Conservation (phyloP, 176 grass and related monocot species). For the Eragrostis curvula region DNA sequence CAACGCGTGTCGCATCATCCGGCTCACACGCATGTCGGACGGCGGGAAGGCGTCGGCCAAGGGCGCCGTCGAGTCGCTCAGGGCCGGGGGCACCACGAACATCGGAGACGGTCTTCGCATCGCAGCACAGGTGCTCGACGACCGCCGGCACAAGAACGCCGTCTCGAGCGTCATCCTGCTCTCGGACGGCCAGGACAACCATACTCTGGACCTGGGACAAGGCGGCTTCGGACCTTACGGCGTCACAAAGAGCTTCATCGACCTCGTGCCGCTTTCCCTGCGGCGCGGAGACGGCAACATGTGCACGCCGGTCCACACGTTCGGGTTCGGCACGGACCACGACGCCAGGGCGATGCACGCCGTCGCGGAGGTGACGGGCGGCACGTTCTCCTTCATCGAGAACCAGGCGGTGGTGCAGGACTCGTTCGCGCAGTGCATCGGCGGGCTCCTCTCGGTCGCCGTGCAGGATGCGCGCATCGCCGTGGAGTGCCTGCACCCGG, state of each 20-base stretch:
- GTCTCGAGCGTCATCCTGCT: slow-evolving; percentile 1
- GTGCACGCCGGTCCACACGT: not conserved
- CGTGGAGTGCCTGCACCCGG: not conserved
- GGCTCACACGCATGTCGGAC: not conserved
- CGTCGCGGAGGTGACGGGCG: not conserved
- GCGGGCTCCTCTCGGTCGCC: not conserved
- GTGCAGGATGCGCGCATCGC: not conserved
- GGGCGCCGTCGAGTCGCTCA: not conserved
- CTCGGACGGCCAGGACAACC: not conserved
- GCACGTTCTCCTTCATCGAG: not conserved
- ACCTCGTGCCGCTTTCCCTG: not conserved
- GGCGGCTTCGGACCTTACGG: not conserved
- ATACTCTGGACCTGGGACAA: not conserved
- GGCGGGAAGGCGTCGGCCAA: not conserved
- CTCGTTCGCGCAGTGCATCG: not conserved
- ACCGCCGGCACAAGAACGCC: not conserved
- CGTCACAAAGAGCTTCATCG: not conserved
- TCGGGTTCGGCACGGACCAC: not conserved
- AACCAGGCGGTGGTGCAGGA: not conserved
- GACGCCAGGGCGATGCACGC: not conserved
- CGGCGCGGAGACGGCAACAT: not conserved
- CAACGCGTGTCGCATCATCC: not conserved
- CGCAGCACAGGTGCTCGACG: not conserved
- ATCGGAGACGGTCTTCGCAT: not conserved
- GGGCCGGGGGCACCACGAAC: not conserved